Percentiles rank a stretch among this genome's conserved stretches.
These are phyloP conservation scores for Calocybe indica DNA, from an alignment of 768 basidiomycete species.

Conservation along the genomic window DNA sequence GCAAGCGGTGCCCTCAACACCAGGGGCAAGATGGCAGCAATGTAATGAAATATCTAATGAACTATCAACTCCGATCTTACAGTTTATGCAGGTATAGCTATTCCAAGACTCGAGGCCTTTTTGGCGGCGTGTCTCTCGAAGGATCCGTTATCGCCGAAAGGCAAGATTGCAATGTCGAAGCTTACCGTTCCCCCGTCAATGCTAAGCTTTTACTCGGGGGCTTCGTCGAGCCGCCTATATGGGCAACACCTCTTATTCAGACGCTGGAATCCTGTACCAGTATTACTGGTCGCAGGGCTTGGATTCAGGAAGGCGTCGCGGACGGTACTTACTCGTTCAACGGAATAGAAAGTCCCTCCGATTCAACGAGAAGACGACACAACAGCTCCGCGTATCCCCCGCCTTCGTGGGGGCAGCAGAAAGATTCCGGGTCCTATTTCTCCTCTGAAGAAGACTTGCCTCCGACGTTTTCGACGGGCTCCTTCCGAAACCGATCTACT, in stretches of 20 bases:
- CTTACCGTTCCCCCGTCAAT: conserved; percentile 71
- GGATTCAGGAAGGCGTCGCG: conserved; percentile 50
- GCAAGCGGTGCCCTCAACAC: conserved; percentile 78
- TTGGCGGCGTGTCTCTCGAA: conserved; percentile 86
- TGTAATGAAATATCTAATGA: conserved; percentile 41
- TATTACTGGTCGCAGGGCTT: conserved; percentile 58
- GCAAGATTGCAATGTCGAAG: conserved; percentile 85
- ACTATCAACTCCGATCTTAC: conserved; percentile 1
- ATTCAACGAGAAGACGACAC: too few relatives aligned
- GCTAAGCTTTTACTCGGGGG: conserved; percentile 81
- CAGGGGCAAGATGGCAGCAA: conserved; percentile 85
- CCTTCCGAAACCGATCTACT: not conserved
- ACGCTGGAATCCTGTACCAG: conserved; percentile 71
- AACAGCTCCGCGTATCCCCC: conserved; percentile 50
- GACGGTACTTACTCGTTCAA: conserved; percentile 54
- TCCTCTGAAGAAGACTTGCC: conserved; percentile 10
- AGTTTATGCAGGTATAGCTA: conserved; percentile 67
- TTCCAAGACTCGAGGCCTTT: conserved; percentile 88
- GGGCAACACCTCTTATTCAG: conserved; percentile 71
- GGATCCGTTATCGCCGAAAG: conserved; percentile 92
- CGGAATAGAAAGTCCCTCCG: conserved; percentile 34
- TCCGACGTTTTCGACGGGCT: too few relatives aligned
- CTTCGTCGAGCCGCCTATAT: conserved; percentile 62
- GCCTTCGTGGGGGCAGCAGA: conserved; percentile 48
- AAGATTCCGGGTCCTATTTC: conserved; percentile 54